Evolutionary conservation across 1,139 yeast species (phyloP).

Genomic region (Kurtzmaniella quercitrusa): DNA sequence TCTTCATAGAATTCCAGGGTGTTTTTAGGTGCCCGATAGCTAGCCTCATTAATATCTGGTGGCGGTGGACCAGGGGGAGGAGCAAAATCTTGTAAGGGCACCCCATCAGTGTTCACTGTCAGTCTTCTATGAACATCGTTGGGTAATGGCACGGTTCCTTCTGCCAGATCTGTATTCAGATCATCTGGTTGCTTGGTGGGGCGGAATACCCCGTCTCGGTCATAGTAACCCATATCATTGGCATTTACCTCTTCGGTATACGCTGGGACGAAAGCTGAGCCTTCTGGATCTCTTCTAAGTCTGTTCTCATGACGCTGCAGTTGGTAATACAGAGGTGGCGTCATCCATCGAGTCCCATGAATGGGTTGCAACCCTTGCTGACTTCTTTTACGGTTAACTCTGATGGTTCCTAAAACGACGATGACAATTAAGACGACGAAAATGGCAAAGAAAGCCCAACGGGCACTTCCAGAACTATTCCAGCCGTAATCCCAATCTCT

Average conservation of each 20-base stretch:
- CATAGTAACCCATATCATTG: constrained; percentile 79
- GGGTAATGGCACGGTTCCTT: constrained; percentile 17
- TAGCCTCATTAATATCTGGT: constrained; percentile 3
- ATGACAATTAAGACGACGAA: constrained; percentile 44
- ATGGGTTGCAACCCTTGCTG: constrained; percentile 65
- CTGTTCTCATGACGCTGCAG: constrained; percentile 60
- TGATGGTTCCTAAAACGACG: constrained; percentile 48
- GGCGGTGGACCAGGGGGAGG: constrained; percentile 3
- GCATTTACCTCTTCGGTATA: constrained; percentile 64
- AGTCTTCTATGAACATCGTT: constrained; percentile 15
- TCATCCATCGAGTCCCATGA: constrained; percentile 84
- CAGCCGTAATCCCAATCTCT: constrained; percentile 17
- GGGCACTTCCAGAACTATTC: constrained; percentile 33
- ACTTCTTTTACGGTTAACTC: constrained; percentile 58
- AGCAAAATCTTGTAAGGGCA: constrained; percentile 2
- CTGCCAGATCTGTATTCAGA: constrained; percentile 9
- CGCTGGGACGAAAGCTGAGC: constrained; percentile 53
- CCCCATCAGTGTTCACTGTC: constrained; percentile 5
- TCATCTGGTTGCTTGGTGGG: constrained; percentile 15
- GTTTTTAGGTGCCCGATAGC: constrained; percentile 5
- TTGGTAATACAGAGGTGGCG: constrained; percentile 83
- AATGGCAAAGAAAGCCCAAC: constrained; percentile 58
- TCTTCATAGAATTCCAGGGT: constrained; percentile 2
- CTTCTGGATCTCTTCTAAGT: constrained; percentile 33
- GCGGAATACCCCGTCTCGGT: constrained; percentile 55